A percentile compares a stretch with the other conserved stretches of the same genome.
phyloP scores from a whole-genome alignment of 164 flowering plant genomes.

The Aristolochia contorta region DNA sequence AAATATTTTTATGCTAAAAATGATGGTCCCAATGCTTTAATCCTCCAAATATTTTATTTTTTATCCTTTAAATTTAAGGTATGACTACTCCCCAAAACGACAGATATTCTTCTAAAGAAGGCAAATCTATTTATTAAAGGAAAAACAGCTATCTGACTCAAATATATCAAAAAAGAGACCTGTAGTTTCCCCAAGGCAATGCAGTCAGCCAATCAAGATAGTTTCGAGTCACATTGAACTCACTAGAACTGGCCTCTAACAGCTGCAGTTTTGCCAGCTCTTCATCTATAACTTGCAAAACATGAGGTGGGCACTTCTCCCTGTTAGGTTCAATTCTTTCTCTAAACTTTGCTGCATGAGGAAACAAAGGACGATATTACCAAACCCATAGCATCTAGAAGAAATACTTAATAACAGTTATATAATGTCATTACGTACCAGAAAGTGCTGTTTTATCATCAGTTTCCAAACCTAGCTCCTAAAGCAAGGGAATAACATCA shows the following conservation, averaged over 20 bases:
- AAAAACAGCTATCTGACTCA: not conserved
- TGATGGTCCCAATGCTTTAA: no score
- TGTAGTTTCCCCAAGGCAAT: constrained; percentile 95
- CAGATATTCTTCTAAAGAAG: no score
- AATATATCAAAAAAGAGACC: constrained; percentile 28
- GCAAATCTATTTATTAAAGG: not conserved
- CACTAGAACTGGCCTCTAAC: constrained; percentile 96
- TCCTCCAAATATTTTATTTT: no score
- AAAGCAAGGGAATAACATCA: constrained; percentile 22
- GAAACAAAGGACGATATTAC: not conserved
- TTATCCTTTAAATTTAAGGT: no score
- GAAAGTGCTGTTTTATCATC: constrained; percentile 99
- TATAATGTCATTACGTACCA: constrained; percentile 33
- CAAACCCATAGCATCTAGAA: no score
- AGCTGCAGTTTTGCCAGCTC: constrained; percentile 90
- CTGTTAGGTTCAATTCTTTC: constrained; percentile 85
- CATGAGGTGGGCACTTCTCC: constrained; percentile 86
- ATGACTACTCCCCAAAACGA: no score
- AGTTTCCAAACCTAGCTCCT: constrained; percentile 96
- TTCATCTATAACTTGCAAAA: constrained; percentile 96
- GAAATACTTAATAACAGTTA: no score
- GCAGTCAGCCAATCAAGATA: constrained; percentile 98
- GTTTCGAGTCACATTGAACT: constrained; percentile 96
- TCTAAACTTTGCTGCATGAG: constrained; percentile 76
- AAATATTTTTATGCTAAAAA: no score